Evolutionary conservation across 257 asterid genomes (phyloP).

Genomic region (Datura wrightii): DNA sequence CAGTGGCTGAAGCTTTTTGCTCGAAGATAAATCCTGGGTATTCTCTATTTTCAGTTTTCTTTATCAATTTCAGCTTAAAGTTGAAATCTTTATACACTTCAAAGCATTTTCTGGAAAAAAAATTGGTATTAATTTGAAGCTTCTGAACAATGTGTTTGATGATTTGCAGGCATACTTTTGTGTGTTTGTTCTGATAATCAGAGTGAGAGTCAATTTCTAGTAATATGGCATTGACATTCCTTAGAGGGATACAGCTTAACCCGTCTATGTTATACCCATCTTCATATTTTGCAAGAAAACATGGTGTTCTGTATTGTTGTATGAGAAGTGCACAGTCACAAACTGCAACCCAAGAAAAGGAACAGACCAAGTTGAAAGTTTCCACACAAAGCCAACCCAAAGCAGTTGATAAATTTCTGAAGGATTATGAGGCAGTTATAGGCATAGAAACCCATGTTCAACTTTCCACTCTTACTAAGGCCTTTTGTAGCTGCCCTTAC

Average conservation of each 20-base stretch:
- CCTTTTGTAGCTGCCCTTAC: slow-evolving; percentile 57
- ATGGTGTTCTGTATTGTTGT: slow-evolving; percentile 48
- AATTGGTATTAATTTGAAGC: not conserved
- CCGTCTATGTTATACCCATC: slow-evolving; percentile 66
- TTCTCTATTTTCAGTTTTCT: not conserved
- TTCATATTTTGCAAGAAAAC: slow-evolving; percentile 55
- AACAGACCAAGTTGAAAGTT: slow-evolving; percentile 52
- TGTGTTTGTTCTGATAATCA: not conserved
- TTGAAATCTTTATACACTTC: not conserved
- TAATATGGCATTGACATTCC: slow-evolving; percentile 77
- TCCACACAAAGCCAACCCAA: slow-evolving; percentile 47
- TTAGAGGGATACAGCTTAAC: slow-evolving; percentile 67
- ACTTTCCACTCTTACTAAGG: slow-evolving; percentile 54
- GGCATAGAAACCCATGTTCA: slow-evolving; percentile 98
- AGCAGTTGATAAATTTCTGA: slow-evolving; percentile 56
- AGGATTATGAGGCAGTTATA: slow-evolving; percentile 81
- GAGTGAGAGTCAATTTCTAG: not conserved
- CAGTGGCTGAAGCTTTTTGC: not conserved
- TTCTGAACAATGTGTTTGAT: slow-evolving; percentile 4
- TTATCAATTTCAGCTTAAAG: slow-evolving; percentile 4
- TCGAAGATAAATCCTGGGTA: not conserved
- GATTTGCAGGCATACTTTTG: slow-evolving; percentile 32
- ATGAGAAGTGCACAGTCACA: slow-evolving; percentile 56
- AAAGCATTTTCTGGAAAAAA: not conserved
- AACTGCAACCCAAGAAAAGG: slow-evolving; percentile 64